Conservation (phyloP, 108 stramenopile genomes). For the Fragilariopsis cylindrus region DNA sequence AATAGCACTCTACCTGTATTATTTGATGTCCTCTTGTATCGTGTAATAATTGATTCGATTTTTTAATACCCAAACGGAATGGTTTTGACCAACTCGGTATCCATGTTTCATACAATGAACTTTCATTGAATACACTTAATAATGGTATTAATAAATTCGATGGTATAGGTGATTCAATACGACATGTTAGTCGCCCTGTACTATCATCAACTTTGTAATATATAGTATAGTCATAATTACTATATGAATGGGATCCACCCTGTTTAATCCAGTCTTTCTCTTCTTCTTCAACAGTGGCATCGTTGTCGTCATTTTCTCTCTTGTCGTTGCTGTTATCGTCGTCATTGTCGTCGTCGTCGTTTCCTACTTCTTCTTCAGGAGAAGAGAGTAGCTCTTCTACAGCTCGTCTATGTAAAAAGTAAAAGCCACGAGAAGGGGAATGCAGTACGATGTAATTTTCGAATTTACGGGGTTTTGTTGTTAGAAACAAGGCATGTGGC, state of each 20-base stretch:
- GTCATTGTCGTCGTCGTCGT: conserved; percentile 51
- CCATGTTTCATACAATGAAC: conserved; percentile 66
- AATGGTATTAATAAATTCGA: conserved; percentile 58
- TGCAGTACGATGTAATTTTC: too few relatives aligned
- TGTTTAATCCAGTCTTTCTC: conserved; percentile 61
- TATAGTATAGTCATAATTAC: conserved; percentile 55
- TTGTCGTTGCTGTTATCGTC: conserved; percentile 40
- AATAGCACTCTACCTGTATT: conserved; percentile 42
- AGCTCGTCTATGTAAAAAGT: not conserved
- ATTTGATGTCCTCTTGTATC: conserved; percentile 58
- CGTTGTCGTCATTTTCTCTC: conserved; percentile 62
- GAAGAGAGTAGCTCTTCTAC: conserved; percentile 35
- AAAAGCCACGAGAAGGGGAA: too few relatives aligned
- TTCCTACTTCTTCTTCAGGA: conserved; percentile 46
- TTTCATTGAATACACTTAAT: conserved; percentile 74
- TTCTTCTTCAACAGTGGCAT: not conserved
- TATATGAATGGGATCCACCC: conserved; percentile 56
- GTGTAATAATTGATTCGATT: conserved; percentile 56
- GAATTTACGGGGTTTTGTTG: too few relatives aligned
- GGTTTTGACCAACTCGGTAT: conserved; percentile 58
- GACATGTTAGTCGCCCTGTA: conserved; percentile 41
- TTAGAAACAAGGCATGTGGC: too few relatives aligned
- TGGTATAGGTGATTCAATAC: conserved; percentile 67
- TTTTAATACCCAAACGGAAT: conserved; percentile 43
- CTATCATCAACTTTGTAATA: conserved; percentile 63